phyloP scores from a whole-genome alignment of 768 basidiomycete species.

The Amanita jacksonii region DNA sequence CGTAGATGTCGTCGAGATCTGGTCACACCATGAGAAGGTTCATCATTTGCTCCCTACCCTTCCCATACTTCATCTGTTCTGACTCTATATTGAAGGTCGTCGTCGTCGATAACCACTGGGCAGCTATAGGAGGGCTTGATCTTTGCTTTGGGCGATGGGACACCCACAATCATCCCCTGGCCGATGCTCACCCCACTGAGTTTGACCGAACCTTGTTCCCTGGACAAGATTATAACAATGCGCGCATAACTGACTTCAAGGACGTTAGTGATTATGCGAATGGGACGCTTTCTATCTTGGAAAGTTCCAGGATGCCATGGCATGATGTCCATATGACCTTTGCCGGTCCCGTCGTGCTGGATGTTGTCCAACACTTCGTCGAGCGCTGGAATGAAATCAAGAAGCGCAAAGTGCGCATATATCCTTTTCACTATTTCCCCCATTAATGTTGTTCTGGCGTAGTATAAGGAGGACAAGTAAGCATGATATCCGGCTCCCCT shows the following conservation, averaged over 20 bases:
- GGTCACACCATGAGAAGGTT: constrained; percentile 88
- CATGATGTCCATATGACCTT: constrained; percentile 93
- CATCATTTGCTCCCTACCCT: not conserved
- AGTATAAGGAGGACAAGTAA: constrained; percentile 41
- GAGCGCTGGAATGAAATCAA: constrained; percentile 92
- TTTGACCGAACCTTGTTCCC: constrained; percentile 81
- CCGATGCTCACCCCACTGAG: constrained; percentile 87
- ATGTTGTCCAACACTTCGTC: constrained; percentile 87
- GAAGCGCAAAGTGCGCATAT: constrained; percentile 51
- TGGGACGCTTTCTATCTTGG: constrained; percentile 57
- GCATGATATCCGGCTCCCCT: constrained; percentile 14
- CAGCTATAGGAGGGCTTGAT: constrained; percentile 90
- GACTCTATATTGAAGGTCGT: constrained; percentile 39
- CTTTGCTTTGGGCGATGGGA: constrained; percentile 98
- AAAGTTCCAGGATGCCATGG: constrained; percentile 85
- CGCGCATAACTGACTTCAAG: constrained; percentile 77
- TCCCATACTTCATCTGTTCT: constrained; percentile 8
- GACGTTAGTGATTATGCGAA: constrained; percentile 70
- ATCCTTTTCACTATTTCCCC: no score
- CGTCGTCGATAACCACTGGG: constrained; percentile 77
- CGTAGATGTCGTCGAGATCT: constrained; percentile 70
- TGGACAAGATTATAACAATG: constrained; percentile 91
- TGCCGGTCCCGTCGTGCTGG: constrained; percentile 73
- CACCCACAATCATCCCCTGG: constrained; percentile 79
- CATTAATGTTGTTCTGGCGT: no score